These are phyloP conservation scores for Neopestalotiopsis sp. DNA, from an alignment of 2,329 filamentous ascomycete genomes.

Conservation along the genomic window DNA sequence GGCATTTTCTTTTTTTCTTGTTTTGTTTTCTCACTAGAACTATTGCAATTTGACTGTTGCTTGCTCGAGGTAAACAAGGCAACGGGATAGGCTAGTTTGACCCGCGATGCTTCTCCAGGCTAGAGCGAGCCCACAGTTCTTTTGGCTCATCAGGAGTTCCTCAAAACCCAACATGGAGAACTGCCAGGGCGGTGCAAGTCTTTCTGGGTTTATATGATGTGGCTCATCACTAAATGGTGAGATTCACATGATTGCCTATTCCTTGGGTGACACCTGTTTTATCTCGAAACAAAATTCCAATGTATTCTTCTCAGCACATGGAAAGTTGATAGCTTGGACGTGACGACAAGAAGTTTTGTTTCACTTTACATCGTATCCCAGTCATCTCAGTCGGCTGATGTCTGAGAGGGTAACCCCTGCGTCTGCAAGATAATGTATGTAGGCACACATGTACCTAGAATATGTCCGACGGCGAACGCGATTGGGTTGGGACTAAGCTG, in stretches of 20 bases:
- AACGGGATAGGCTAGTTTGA: background rate
- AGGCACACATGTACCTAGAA: background rate
- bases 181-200: no score
- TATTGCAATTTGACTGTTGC: background rate
- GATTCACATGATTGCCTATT: no score
- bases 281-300: no score
- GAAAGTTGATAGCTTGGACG: no score
- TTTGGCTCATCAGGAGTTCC: background rate
- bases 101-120: background rate
- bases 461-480: background rate
- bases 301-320: no score
- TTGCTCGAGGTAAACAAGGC: background rate
- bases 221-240: no score
- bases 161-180: no score
- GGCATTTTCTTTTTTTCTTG: background rate
- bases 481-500: background rate
- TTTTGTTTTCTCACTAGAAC: background rate
- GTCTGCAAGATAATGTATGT: background rate
- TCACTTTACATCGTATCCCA: background rate
- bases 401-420: background rate
- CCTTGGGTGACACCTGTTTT: no score
- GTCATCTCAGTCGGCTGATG: background rate
- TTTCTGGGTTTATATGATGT: no score
- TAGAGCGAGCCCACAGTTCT: background rate
- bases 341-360: background rate